Evolutionary conservation across 208 protist genomes (phyloP).

Genomic region (Jaenimonas drosophilae): DNA sequence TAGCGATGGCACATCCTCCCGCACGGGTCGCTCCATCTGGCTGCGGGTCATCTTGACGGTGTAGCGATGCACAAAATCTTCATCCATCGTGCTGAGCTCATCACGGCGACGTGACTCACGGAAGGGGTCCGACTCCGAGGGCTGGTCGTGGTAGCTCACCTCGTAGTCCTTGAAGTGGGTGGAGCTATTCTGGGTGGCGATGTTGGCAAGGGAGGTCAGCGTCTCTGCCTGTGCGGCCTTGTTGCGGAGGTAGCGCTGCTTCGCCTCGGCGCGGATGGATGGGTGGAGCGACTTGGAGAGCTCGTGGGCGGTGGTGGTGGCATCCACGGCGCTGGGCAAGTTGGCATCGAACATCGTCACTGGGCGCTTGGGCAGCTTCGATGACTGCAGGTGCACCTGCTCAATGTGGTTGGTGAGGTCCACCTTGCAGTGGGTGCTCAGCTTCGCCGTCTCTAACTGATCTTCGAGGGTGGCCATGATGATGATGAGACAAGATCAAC

Average conservation of each 20-base stretch:
- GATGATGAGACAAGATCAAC: not conserved
- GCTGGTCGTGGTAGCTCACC: slow-evolving; percentile 18
- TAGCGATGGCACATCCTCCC: slow-evolving; percentile 15
- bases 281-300: no score
- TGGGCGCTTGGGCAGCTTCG: slow-evolving; percentile 39
- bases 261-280: not conserved
- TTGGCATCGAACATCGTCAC: slow-evolving; percentile 25
- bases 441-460: slow-evolving; percentile 41
- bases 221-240: slow-evolving; percentile 18
- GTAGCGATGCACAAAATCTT: slow-evolving; percentile 80
- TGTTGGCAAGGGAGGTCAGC: slow-evolving; percentile 3
- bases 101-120: slow-evolving; percentile 29
- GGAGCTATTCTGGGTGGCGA: slow-evolving; percentile 5
- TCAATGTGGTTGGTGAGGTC: slow-evolving; percentile 58
- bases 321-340: slow-evolving; percentile 35
- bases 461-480: slow-evolving; percentile 54
- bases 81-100: slow-evolving; percentile 46
- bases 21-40: slow-evolving; percentile 20
- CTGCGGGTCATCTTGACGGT: slow-evolving; percentile 36
- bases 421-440: slow-evolving; percentile 49
- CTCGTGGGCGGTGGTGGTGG: slow-evolving; percentile 13
- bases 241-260: slow-evolving; percentile 11
- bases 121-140: slow-evolving; percentile 30
- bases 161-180: slow-evolving; percentile 56
- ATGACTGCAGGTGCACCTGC: slow-evolving; percentile 45